Percentiles rank a stretch among this genome's conserved stretches.
phyloP scores from a whole-genome alignment of 148 eudicot genomes.

The Heliamphora exappendiculata region DNA sequence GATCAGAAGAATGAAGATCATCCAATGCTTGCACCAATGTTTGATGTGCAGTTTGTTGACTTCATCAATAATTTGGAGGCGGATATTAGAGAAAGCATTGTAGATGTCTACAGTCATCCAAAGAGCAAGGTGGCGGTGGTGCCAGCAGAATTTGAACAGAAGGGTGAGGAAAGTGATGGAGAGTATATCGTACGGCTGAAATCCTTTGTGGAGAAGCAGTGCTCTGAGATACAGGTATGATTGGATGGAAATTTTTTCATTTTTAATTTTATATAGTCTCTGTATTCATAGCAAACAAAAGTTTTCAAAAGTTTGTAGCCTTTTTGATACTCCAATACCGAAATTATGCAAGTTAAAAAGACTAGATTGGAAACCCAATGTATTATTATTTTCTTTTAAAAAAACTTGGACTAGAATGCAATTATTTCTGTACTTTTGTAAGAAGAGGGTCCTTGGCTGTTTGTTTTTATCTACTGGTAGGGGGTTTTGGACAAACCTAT shows the following conservation, averaged over 20 bases:
- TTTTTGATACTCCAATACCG: background rate
- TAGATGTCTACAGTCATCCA: constrained; percentile 74
- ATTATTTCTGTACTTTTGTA: background rate
- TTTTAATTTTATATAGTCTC: background rate
- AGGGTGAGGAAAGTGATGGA: constrained; percentile 60
- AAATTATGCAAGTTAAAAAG: background rate
- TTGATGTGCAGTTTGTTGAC: constrained; percentile 60
- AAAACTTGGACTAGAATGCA: background rate
- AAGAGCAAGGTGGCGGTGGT: constrained; percentile 80
- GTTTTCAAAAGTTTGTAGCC: background rate
- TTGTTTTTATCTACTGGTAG: background rate
- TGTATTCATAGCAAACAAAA: background rate
- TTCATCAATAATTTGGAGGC: constrained; percentile 57
- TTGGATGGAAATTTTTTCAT: background rate
- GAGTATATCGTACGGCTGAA: constrained; percentile 72
- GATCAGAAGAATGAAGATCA: constrained; percentile 54
- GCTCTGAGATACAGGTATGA: constrained; percentile 85
- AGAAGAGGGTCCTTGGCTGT: background rate
- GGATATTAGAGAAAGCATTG: constrained; percentile 66
- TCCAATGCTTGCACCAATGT: constrained; percentile 60
- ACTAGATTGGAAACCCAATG: background rate
- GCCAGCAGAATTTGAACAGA: constrained; percentile 82
- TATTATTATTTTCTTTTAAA: too few relatives aligned
- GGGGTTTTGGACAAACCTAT: background rate
- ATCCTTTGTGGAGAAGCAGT: constrained; percentile 79